A percentile compares a stretch with the other conserved stretches of the same genome.
Evolutionary conservation across 176 grass and related monocot genomes (phyloP).

Genomic region (Melocanna baccifera): DNA sequence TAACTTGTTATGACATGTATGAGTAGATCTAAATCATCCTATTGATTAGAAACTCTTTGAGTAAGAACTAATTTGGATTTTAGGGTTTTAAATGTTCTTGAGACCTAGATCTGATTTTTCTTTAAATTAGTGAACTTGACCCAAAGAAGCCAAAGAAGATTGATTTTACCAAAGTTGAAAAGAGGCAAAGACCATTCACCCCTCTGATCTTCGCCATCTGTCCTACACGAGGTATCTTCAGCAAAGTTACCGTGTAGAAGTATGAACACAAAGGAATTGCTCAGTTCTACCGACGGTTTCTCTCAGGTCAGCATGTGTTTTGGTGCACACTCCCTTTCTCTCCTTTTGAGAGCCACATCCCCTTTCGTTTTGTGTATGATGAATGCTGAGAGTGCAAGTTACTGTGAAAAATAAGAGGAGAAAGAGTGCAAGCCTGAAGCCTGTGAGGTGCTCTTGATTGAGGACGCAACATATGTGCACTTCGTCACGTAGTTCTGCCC

Average conservation of each 20-base stretch:
- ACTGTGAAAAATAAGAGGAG: not conserved
- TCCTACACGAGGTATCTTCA: too few relatives aligned
- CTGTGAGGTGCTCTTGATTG: constrained; percentile 11
- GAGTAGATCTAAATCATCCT: too few relatives aligned
- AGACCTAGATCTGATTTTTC: too few relatives aligned
- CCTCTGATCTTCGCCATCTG: too few relatives aligned
- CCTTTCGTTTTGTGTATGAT: constrained; percentile 30
- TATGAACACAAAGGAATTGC: not conserved
- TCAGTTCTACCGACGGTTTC: constrained; percentile 24
- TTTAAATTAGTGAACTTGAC: too few relatives aligned
- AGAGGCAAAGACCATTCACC: too few relatives aligned
- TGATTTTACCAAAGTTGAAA: too few relatives aligned
- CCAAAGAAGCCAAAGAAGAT: too few relatives aligned
- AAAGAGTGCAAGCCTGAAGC: not conserved
- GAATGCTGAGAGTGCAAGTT: constrained; percentile 19
- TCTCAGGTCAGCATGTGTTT: constrained; percentile 13
- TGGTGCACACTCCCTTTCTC: constrained; percentile 40
- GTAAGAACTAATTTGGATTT: too few relatives aligned
- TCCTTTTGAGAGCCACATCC: constrained; percentile 24
- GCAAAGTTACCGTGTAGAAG: constrained; percentile 22
- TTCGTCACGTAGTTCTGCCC: not conserved
- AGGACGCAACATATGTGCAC: constrained; percentile 3
- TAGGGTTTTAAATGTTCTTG: too few relatives aligned
- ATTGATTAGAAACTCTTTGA: too few relatives aligned
- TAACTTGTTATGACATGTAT: too few relatives aligned